Percentiles rank a stretch among this genome's conserved stretches.
Conservation (phyloP, 108 stramenopile species). For the Skeletonema tropicum region DNA sequence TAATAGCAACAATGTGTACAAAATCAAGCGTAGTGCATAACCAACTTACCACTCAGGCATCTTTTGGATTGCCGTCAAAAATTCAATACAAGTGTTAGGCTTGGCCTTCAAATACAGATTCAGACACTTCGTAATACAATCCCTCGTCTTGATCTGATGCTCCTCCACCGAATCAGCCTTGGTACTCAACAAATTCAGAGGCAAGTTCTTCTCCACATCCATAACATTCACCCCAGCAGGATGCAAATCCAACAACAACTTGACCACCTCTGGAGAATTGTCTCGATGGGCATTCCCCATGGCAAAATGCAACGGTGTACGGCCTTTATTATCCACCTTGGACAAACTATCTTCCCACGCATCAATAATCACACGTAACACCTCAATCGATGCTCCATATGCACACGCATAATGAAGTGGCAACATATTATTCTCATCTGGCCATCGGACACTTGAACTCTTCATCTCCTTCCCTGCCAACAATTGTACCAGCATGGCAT, state of each 20-base stretch:
- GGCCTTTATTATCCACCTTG: constrained; percentile 66
- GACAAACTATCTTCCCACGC: constrained; percentile 62
- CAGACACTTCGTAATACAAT: constrained; percentile 47
- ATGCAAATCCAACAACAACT: constrained; percentile 51
- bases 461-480: constrained; percentile 19
- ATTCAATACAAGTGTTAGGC: constrained; percentile 61
- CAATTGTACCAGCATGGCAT: constrained; percentile 20
- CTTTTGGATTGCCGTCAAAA: constrained; percentile 70
- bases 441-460: constrained; percentile 39
- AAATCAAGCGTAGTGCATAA: not conserved
- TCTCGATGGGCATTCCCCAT: constrained; percentile 78
- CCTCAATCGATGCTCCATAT: constrained; percentile 67
- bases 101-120: constrained; percentile 66
- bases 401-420: constrained; percentile 87
- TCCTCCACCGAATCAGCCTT: constrained; percentile 43
- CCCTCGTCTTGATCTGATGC: constrained; percentile 6
- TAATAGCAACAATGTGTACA: not conserved
- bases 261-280: constrained; percentile 64
- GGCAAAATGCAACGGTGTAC: constrained; percentile 81
- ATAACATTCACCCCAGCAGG: constrained; percentile 51
- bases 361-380: constrained; percentile 62
- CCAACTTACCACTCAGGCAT: constrained; percentile 63
- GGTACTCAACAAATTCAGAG: constrained; percentile 60
- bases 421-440: constrained; percentile 74
- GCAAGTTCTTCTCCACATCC: constrained; percentile 65